Evolutionary conservation across 352 stramenopile species (phyloP).

Genomic region (Phytopythium helicoides): DNA sequence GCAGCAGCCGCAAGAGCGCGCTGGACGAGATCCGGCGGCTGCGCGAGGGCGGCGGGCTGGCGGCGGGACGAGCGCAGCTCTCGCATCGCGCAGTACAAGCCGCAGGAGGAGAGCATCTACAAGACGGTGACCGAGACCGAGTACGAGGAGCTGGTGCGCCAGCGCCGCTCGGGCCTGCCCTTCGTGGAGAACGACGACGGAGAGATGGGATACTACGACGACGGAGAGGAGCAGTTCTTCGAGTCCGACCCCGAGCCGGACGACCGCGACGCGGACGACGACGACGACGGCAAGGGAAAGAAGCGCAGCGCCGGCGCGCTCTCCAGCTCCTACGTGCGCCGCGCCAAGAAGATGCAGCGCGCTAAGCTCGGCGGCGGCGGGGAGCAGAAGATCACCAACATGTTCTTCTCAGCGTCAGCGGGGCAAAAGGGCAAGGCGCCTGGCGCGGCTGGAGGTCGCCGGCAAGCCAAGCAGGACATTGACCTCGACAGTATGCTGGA

Average conservation of each 20-base stretch:
- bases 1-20: constrained; percentile 42
- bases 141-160: constrained; percentile 81
- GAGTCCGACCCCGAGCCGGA: constrained; percentile 66
- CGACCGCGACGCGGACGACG: constrained; percentile 24
- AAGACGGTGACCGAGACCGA: constrained; percentile 84
- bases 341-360: constrained; percentile 82
- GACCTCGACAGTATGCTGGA: constrained; percentile 86
- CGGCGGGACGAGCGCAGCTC: constrained; percentile 18
- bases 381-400: constrained; percentile 88
- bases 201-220: constrained; percentile 87
- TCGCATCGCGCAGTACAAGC: constrained; percentile 71
- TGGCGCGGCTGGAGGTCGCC: constrained; percentile 11
- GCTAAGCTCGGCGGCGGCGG: constrained; percentile 69
- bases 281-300: constrained; percentile 47
- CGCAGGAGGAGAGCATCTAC: constrained; percentile 77
- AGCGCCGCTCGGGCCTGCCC: constrained; percentile 69
- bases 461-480: constrained; percentile 63
- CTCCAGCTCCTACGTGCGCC: constrained; percentile 69
- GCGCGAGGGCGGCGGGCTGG: constrained; percentile 34
- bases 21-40: constrained; percentile 79
- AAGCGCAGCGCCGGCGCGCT: constrained; percentile 76
- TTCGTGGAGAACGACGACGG: constrained; percentile 87
- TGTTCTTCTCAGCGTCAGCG: constrained; percentile 76
- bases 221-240: constrained; percentile 89
- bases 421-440: constrained; percentile 31